Evolutionary conservation across 768 basidiomycete genomes (phyloP), one percentile per base, ranked within the genome.

Genomic region (Ephemerocybe angulata): DNA sequence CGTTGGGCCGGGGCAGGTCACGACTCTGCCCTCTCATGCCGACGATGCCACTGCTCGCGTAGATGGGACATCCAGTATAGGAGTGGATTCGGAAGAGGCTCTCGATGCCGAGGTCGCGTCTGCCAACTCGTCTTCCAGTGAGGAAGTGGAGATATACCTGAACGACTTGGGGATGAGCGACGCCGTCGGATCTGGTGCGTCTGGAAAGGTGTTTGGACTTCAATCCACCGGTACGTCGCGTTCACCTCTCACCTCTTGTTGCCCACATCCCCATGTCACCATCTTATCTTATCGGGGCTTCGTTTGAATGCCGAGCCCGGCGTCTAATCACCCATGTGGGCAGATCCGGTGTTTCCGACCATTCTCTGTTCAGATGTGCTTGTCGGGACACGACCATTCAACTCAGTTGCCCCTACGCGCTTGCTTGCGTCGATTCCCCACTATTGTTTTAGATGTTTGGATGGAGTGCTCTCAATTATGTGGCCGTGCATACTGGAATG

Each of bases 111-210:
- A 28, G 15, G 25, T 19, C 37, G 24, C 15, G 48, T 38, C 46
- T 22, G 3, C 24, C 43, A 21, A 54, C 8, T 54, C 53, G n/a
- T 17, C 52, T 29, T 61, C 60, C 6, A 58, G 55, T 52, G 57
- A 57, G 24, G 70, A 68, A 24, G 65, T 74, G 35, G 73, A 74
- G 57, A 72, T 74, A 17, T 72, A 72, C 51, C 63, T 74, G 41
- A 65, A 66, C 48, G 63, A 64, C 43, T 66, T 70, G 41, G 66
- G 65, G 22, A 59, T 72, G 56, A 64, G 70, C 54, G 64, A 70
- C 54, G 69, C 69, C 41, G 63, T 57, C 21, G 27, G n/a, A 6
- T 28, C 27, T 50, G 54, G 22, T 8, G 12, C 6, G 15, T 48
- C 27, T 24, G 53, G 52, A 24, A 29, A 29, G 53, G 31, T n/a